Evolutionary conservation across 2,329 filamentous ascomycete species (phyloP), one percentile per base, ranked within the genome.

Genomic region (Fusarium cyanostomum): DNA sequence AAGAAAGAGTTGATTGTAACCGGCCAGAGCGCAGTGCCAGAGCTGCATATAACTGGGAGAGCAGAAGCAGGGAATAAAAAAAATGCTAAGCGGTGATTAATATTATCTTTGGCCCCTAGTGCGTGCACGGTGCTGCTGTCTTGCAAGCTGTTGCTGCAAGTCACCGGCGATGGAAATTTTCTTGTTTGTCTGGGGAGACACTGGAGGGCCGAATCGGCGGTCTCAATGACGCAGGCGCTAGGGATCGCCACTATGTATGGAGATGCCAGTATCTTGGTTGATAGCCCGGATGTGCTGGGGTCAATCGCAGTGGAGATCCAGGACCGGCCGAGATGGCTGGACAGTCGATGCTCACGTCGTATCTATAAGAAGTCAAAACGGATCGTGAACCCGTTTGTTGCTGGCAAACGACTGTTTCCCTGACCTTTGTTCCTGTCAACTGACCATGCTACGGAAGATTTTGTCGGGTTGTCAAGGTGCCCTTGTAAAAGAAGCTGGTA

Each of bases 201-300:
- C 38, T 46, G 18, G 13, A 61, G 35, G 16, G 12, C 18, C 46
- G 48, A 57, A 56, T 59, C 49, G 59, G 39, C n/a, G 27, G 50
- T 30, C 43, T 26, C 37, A 28, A 54, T 59, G 64, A 57, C 59
- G 48, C 64, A 64, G 41, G 48, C 43, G 43, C 45, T 48, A 50
- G 16, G 42, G 52, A 69, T 60, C 44, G 50, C 57, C 59, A 65
- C 58, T 37, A 46, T 42, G 50, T 44, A 49, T 52, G 44, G 43
- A 55, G 18, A 56, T 55, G 55, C 50, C 45, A n/a, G 28, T 52
- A 44, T 56, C 56, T 64, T 30, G 34, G 12, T 46, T 54, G 48
- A 62, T 55, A 43, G n/a, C n/a, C n/a, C n/a, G 46, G 26, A 46
- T 41, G 57, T 49, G 41, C 44, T 48, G 27, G 35, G 46, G 53